A percentile compares a stretch with the other conserved stretches of the same genome.
Evolutionary conservation across 495 filamentous ascomycete species (phyloP).

Genomic region (Trichoderma gamsii): DNA sequence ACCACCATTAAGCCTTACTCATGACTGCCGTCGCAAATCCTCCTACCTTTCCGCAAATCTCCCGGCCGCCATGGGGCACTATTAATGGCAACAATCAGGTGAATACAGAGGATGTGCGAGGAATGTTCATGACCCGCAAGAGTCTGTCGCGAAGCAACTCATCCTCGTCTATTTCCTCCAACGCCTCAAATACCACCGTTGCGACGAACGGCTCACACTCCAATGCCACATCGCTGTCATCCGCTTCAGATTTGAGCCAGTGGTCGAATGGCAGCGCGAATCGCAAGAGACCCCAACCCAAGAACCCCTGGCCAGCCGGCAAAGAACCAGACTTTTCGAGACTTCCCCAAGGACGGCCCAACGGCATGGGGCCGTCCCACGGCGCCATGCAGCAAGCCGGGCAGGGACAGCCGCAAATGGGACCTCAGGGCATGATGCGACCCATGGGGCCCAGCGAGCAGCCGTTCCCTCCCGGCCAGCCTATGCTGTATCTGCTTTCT

Average conservation of each 20-base stretch:
- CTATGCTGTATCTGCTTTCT: slow-evolving; percentile 74
- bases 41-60: slow-evolving; percentile 71
- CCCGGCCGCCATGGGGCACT: slow-evolving; percentile 61
- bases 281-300: slow-evolving; percentile 59
- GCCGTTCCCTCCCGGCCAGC: slow-evolving; percentile 46
- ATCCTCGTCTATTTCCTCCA: slow-evolving; percentile 74
- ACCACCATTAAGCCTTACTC: slow-evolving; percentile 26
- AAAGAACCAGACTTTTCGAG: slow-evolving; percentile 43
- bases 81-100: slow-evolving; percentile 74
- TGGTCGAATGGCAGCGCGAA: slow-evolving; percentile 44
- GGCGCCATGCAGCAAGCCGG: slow-evolving; percentile 59
- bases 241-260: slow-evolving; percentile 36
- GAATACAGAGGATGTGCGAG: slow-evolving; percentile 78
- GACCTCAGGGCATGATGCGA: slow-evolving; percentile 37
- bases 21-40: slow-evolving; percentile 98
- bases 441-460: slow-evolving; percentile 47
- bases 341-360: slow-evolving; percentile 47
- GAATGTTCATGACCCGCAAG: slow-evolving; percentile 84
- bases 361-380: slow-evolving; percentile 35
- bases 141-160: slow-evolving; percentile 79
- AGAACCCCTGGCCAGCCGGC: slow-evolving; percentile 63
- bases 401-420: slow-evolving; percentile 41
- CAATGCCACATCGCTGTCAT: slow-evolving; percentile 39
- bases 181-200: slow-evolving; percentile 56
- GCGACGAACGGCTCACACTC: slow-evolving; percentile 32